Conservation (phyloP, 129 eudicot genomes). For the sunflower (Helianthus annuus) region DNA sequence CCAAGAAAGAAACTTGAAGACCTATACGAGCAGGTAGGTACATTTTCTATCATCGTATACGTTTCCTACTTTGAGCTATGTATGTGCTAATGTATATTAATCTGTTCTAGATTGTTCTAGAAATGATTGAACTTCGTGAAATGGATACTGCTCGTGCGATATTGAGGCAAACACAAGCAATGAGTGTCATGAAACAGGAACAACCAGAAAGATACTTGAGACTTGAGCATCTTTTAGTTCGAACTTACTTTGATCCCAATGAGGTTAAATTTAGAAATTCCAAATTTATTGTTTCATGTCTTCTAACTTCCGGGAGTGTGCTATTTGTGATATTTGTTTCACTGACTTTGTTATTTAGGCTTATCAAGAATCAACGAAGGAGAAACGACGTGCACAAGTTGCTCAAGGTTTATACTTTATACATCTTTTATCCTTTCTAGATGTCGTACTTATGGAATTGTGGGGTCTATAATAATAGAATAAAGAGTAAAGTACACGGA, state of each 20-base stretch:
- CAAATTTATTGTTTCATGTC: not conserved
- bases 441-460: not conserved
- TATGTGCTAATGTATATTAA: constrained; percentile 16
- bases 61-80: constrained; percentile 10
- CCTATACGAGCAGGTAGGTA: constrained; percentile 98
- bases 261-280: constrained; percentile 53
- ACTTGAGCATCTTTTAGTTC: constrained; percentile 96
- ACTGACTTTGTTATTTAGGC: constrained; percentile 46
- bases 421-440: not conserved
- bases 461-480: not conserved
- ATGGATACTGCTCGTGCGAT: constrained; percentile 98
- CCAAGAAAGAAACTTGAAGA: constrained; percentile 94
- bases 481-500: not conserved
- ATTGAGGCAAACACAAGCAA: constrained; percentile 95
- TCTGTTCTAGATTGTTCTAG: constrained; percentile 75
- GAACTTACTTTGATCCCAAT: constrained; percentile 97
- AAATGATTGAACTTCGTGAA: constrained; percentile 99
- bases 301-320: not conserved
- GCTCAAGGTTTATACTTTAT: constrained; percentile 68
- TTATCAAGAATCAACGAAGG: constrained; percentile 95
- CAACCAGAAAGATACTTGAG: constrained; percentile 94
- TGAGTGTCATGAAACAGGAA: constrained; percentile 99
- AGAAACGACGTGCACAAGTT: constrained; percentile 88
- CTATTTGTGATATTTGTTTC: constrained; percentile 18
- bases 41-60: not conserved